A percentile compares a stretch with the other conserved stretches of the same genome.
These are phyloP conservation scores for Trichoderma afroharzianum DNA, from an alignment of 2,329 filamentous ascomycete genomes.

Conservation along the genomic window DNA sequence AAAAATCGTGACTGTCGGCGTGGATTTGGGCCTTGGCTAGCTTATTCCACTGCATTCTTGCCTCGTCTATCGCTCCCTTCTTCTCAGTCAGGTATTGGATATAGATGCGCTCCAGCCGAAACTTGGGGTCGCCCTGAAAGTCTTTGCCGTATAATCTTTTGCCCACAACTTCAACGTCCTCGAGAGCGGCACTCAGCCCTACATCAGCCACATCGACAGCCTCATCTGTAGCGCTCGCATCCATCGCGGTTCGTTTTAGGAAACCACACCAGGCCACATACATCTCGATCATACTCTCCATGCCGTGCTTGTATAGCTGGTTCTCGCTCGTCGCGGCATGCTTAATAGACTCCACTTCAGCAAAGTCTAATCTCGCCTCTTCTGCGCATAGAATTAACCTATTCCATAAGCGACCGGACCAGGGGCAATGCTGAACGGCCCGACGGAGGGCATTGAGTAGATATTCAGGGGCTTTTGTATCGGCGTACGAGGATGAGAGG, in stretches of 20 bases:
- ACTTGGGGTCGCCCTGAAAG: conserved; percentile 83
- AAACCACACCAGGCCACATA: conserved; percentile 95
- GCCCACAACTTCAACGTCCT: conserved; percentile 78
- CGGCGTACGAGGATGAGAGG: conserved; percentile 48
- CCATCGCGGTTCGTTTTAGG: conserved; percentile 79
- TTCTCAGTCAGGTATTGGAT: conserved; percentile 89
- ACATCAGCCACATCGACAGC: conserved; percentile 87
- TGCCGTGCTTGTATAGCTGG: conserved; percentile 77
- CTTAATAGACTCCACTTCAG: conserved; percentile 84
- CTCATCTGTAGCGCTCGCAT: conserved; percentile 69
- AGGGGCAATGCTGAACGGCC: conserved; percentile 86
- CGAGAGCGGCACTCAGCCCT: conserved; percentile 78
- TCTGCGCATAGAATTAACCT: conserved; percentile 84
- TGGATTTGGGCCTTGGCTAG: conserved; percentile 62
- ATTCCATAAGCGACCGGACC: conserved; percentile 88
- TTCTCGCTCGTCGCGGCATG: conserved; percentile 85
- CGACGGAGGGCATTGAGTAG: conserved; percentile 72
- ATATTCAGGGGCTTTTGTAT: conserved; percentile 36
- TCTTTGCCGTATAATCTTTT: conserved; percentile 68
- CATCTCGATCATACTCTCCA: conserved; percentile 85
- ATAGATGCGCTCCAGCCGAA: conserved; percentile 84
- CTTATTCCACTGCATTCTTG: conserved; percentile 72
- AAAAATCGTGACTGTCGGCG: conserved; percentile 84
- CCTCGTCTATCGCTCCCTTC: conserved; percentile 71
- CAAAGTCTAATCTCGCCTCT: conserved; percentile 69